A percentile compares a stretch with the other conserved stretches of the same genome.
Evolutionary conservation across 768 basidiomycete genomes (phyloP).

Genomic region (Punctularia strigosozonata): DNA sequence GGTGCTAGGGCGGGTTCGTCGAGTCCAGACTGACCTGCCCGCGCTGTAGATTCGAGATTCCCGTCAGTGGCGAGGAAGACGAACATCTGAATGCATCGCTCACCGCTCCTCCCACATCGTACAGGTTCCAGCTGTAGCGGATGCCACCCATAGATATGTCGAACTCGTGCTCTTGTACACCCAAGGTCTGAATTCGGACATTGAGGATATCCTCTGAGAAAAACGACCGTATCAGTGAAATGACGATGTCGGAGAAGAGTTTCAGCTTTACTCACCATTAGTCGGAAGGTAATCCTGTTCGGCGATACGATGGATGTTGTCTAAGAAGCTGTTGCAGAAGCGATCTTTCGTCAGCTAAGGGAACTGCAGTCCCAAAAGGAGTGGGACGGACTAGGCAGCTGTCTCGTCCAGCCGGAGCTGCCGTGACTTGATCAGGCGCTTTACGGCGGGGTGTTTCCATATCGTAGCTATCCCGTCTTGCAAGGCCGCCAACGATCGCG

Average conservation of each 20-base stretch:
- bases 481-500: conserved; percentile 34
- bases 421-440: conserved; percentile 52
- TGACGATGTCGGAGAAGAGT: neutral
- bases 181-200: conserved; percentile 87
- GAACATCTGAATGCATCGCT: conserved; percentile 10
- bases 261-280: conserved; percentile 37
- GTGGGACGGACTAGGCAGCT: conserved; percentile 68
- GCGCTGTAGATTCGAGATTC: neutral
- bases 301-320: conserved; percentile 62
- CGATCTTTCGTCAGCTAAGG: conserved; percentile 1
- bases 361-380: conserved; percentile 3
- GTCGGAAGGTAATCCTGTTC: conserved; percentile 60
- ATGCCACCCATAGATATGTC: conserved; percentile 71
- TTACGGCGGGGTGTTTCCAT: conserved; percentile 65
- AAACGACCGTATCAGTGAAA: neutral
- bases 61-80: neutral
- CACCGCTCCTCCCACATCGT: conserved; percentile 60
- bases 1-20: neutral
- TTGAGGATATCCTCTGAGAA: conserved; percentile 70
- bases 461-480: conserved; percentile 59
- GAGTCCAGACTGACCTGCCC: neutral
- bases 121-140: conserved; percentile 66
- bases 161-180: conserved; percentile 74
- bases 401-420: conserved; percentile 76
- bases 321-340: conserved; percentile 46